These are phyloP conservation scores for Aspergillus indologenus DNA, from an alignment of 495 filamentous ascomycete species.

Conservation along the genomic window DNA sequence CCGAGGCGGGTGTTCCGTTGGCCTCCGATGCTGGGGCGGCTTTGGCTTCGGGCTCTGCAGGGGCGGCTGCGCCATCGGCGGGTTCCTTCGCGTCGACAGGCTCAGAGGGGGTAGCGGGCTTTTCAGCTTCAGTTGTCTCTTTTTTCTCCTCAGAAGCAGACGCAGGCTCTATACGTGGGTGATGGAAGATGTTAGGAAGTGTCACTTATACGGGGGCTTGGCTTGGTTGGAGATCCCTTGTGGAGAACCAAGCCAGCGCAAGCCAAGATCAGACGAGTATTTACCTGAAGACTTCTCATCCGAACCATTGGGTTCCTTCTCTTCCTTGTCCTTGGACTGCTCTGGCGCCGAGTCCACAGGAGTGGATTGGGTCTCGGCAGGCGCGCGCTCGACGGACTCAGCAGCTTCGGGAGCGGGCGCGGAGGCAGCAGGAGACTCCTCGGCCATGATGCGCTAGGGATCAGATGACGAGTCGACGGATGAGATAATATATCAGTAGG, in stretches of 20 bases:
- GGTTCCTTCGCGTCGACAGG: slow-evolving; percentile 35
- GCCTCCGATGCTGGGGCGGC: slow-evolving; percentile 27
- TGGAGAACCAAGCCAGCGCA: neutral
- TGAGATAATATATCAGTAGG: slow-evolving; percentile 8
- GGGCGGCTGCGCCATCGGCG: slow-evolving; percentile 23
- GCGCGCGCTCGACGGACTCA: slow-evolving; percentile 33
- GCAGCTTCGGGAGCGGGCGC: slow-evolving; percentile 31
- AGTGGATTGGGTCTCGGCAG: slow-evolving; percentile 28
- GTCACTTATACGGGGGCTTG: slow-evolving; percentile 2
- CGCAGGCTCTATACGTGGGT: slow-evolving; percentile 21
- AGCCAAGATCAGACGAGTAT: slow-evolving; percentile 11
- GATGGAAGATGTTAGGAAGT: slow-evolving; percentile 25
- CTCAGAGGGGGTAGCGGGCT: slow-evolving; percentile 26
- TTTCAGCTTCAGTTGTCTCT: slow-evolving; percentile 25
- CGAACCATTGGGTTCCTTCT: slow-evolving; percentile 29
- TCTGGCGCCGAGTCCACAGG: slow-evolving; percentile 20
- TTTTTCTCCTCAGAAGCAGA: slow-evolving; percentile 32
- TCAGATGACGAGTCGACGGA: slow-evolving; percentile 14
- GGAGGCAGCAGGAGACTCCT: slow-evolving; percentile 37
- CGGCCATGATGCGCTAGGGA: slow-evolving; percentile 41
- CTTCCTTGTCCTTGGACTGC: slow-evolving; percentile 28
- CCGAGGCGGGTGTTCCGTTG: slow-evolving; percentile 46
- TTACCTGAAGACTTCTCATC: slow-evolving; percentile 37
- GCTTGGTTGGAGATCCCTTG: neutral
- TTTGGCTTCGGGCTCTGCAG: slow-evolving; percentile 27